These are phyloP conservation scores for Penicillium lagena DNA, from an alignment of 495 filamentous ascomycete genomes.

Conservation along the genomic window DNA sequence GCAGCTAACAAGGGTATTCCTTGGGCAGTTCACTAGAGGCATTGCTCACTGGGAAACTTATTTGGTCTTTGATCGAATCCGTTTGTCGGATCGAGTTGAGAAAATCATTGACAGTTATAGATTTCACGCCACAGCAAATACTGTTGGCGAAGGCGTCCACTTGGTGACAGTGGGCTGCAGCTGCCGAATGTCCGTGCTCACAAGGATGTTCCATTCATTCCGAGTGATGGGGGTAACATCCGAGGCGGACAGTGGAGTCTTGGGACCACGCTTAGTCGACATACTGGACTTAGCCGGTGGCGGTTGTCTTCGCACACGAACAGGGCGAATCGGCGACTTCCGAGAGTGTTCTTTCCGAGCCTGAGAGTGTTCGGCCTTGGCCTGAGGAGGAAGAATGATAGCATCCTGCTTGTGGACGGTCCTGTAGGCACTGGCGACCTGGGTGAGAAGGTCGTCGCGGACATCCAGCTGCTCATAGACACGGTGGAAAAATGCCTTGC, in stretches of 20 bases:
- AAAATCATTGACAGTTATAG: not conserved
- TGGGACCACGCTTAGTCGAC: conserved; percentile 28
- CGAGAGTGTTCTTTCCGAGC: conserved; percentile 15
- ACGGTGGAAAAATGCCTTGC: conserved; percentile 51
- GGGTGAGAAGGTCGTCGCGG: conserved; percentile 43
- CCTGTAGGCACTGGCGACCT: conserved; percentile 52
- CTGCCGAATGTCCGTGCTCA: conserved; percentile 23
- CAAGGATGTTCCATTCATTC: conserved; percentile 42
- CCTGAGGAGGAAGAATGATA: conserved; percentile 28
- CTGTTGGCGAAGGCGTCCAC: conserved; percentile 37
- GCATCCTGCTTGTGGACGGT: conserved; percentile 46
- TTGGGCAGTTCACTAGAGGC: no score
- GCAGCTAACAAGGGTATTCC: no score
- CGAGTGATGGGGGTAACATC: conserved; percentile 42
- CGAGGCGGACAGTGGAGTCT: conserved; percentile 38
- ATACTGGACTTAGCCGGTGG: conserved; percentile 8
- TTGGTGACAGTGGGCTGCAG: conserved; percentile 33
- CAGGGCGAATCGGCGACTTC: conserved; percentile 16
- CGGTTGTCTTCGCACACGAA: conserved; percentile 15
- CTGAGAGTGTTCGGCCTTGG: conserved; percentile 13
- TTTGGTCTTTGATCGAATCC: no score
- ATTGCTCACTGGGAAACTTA: no score
- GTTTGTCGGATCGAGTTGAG: no score
- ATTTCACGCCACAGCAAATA: conserved; percentile 29
- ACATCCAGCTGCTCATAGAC: conserved; percentile 59